Evolutionary conservation across 176 grass and related monocot genomes (phyloP).

Genomic region (Eleusine coracana): DNA sequence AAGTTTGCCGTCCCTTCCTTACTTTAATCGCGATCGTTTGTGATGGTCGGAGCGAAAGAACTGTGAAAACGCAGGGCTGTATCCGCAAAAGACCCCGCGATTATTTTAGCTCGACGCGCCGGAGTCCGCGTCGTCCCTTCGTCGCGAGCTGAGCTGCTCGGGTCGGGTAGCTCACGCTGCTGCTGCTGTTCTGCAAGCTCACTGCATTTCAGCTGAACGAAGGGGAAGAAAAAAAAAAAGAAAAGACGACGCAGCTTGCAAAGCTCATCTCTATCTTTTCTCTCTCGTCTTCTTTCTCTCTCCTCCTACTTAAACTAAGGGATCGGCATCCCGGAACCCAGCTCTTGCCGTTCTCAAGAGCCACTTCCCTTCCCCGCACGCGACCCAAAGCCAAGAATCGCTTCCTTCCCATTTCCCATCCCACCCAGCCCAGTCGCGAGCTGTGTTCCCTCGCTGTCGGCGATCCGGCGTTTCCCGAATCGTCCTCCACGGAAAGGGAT

Average conservation of each 20-base stretch:
- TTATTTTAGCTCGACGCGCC: constrained; percentile 26
- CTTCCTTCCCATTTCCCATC: neutral
- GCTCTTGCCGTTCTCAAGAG: constrained; percentile 27
- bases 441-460: neutral
- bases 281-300: neutral
- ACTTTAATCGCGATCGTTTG: neutral
- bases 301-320: constrained; percentile 2
- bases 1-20: neutral
- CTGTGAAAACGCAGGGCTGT: neutral
- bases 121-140: neutral
- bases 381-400: constrained; percentile 32
- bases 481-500: neutral
- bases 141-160: too few species aligned
- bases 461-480: neutral
- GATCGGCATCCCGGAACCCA: constrained; percentile 26
- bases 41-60: neutral
- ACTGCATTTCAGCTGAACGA: neutral
- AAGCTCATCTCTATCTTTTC: neutral
- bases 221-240: neutral
- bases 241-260: neutral
- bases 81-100: neutral
- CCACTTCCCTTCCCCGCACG: neutral
- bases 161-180: neutral
- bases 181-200: neutral
- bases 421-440: neutral